A percentile compares a stretch with the other conserved stretches of the same genome.
Conservation (phyloP, 2,329 filamentous ascomycete species). For the Phyllosticta capitalensis region DNA sequence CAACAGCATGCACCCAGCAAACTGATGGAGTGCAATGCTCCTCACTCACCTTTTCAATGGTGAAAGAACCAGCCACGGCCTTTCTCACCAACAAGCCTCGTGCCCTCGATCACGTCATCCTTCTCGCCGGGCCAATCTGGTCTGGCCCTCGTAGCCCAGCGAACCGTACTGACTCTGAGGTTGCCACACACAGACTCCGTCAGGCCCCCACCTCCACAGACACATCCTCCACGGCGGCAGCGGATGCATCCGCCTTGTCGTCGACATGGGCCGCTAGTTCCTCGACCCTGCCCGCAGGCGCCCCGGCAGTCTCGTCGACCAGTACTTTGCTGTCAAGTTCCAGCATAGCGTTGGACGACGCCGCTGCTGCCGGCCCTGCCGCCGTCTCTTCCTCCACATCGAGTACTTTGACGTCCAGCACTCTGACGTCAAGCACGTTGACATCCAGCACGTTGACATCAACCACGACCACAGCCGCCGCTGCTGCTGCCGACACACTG, state of each 20-base stretch:
- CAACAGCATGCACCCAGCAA: too few relatives aligned
- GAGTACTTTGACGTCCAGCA: background rate
- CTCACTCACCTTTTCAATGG: too few relatives aligned
- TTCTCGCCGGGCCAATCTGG: background rate
- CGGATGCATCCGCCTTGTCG: background rate
- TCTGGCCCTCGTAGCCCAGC: background rate
- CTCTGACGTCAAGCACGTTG: background rate
- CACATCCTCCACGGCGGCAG: background rate
- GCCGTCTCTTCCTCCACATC: background rate
- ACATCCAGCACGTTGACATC: background rate
- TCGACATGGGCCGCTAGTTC: background rate
- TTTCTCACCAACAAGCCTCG: too few relatives aligned
- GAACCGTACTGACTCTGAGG: background rate
- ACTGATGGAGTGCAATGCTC: too few relatives aligned
- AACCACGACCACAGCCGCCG: background rate
- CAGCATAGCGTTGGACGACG: background rate
- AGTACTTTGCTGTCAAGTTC: background rate
- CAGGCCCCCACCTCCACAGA: background rate
- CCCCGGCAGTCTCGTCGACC: background rate
- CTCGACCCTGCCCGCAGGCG: background rate
- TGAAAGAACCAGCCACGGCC: too few relatives aligned
- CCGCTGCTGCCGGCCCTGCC: background rate
- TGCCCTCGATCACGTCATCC: background rate
- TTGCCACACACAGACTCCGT: background rate
- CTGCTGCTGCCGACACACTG: background rate